A percentile compares a stretch with the other conserved stretches of the same genome.
phyloP scores from a whole-genome alignment of 345 rosid species.

The Aquilaria malaccensis region DNA sequence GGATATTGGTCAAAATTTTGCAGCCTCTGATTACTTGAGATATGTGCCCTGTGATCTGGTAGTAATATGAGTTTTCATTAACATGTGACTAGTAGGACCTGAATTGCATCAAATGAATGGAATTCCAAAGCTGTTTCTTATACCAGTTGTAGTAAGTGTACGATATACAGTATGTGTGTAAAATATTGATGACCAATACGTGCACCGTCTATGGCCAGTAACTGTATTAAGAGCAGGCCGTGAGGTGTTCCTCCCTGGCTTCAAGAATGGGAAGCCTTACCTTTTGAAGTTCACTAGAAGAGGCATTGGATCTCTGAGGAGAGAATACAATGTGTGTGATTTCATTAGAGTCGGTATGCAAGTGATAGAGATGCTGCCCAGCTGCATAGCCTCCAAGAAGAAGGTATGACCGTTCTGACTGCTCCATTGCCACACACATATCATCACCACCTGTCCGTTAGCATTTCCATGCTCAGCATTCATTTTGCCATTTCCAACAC shows the following conservation, averaged over 20 bases:
- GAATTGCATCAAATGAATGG: no score
- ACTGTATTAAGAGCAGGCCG: neutral
- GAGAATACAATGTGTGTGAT: conserved; percentile 34
- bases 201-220: no score
- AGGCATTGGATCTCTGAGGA: conserved; percentile 24
- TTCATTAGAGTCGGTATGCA: conserved; percentile 30
- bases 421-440: conserved; percentile 69
- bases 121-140: no score
- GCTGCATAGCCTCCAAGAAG: conserved; percentile 82
- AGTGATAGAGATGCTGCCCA: conserved; percentile 55
- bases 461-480: neutral
- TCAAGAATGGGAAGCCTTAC: conserved; percentile 58
- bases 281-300: conserved; percentile 23
- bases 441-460: conserved; percentile 58
- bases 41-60: no score
- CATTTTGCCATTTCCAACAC: neutral
- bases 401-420: conserved; percentile 76
- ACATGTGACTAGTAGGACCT: no score
- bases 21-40: no score
- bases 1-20: no score
- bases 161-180: neutral
- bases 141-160: neutral
- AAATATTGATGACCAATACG: neutral
- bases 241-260: conserved; percentile 38
- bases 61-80: no score